Conservation (phyloP, 805 yeast genomes). For the Saccharomycopsis sp. region DNA sequence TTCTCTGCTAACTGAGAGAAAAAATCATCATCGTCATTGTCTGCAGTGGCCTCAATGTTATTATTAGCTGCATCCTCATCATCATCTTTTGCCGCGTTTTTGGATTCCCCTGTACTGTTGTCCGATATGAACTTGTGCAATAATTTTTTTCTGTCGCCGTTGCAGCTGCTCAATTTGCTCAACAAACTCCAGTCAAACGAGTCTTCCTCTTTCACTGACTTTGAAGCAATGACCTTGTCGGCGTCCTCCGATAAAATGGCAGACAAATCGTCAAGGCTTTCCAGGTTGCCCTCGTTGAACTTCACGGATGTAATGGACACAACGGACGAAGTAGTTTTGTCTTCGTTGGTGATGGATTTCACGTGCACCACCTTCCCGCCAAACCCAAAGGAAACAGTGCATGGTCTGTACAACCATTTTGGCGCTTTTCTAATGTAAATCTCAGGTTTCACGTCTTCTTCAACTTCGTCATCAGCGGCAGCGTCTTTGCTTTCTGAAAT, state of each 20-base stretch:
- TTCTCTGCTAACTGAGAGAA: conserved; percentile 27
- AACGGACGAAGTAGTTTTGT: conserved; percentile 29
- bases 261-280: conserved; percentile 40
- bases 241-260: conserved; percentile 37
- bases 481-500: conserved; percentile 40
- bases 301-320: conserved; percentile 19
- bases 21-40: conserved; percentile 33
- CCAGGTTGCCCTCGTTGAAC: conserved; percentile 28
- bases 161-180: conserved; percentile 34
- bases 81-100: conserved; percentile 24
- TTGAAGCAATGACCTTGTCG: conserved; percentile 39
- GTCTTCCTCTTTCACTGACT: conserved; percentile 32
- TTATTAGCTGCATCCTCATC: conserved; percentile 30
- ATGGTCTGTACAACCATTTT: conserved; percentile 70
- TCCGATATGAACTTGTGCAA: conserved; percentile 34
- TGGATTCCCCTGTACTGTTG: conserved; percentile 16
- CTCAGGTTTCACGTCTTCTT: conserved; percentile 45
- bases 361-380: conserved; percentile 80
- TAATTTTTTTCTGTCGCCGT: conserved; percentile 41
- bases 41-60: conserved; percentile 29
- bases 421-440: conserved; percentile 77
- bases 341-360: conserved; percentile 28
- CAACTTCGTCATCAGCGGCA: conserved; percentile 24
- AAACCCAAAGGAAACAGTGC: conserved; percentile 72
- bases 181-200: conserved; percentile 61